Percentiles rank a stretch among this genome's conserved stretches.
phyloP scores from a whole-genome alignment of 257 asterid genomes.

The Cruciata laevipes region DNA sequence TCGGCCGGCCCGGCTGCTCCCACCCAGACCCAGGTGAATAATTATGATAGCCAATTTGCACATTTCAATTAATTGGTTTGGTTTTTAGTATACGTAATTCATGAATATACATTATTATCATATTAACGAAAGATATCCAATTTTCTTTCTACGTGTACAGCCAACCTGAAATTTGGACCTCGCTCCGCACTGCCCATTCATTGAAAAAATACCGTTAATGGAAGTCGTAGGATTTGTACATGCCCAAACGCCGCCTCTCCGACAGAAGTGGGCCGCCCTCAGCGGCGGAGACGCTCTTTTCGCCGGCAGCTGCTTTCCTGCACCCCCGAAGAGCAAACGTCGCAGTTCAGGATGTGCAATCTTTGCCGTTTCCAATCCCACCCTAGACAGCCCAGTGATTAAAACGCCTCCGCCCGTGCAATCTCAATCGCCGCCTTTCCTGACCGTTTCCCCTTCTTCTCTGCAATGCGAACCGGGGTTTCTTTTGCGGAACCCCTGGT shows the following conservation, averaged over 20 bases:
- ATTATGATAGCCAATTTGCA: too few relatives aligned
- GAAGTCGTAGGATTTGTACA: slow-evolving; percentile 39
- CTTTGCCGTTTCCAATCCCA: slow-evolving; percentile 31
- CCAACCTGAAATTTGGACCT: too few relatives aligned
- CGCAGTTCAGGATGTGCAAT: slow-evolving; percentile 11
- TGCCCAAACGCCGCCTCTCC: slow-evolving; percentile 25
- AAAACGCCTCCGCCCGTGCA: slow-evolving; percentile 11
- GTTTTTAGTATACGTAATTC: too few relatives aligned
- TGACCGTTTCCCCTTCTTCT: slow-evolving; percentile 45
- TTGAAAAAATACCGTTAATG: slow-evolving; percentile 21
- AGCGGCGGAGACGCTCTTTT: slow-evolving; percentile 17
- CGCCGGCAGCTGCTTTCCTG: slow-evolving; percentile 12
- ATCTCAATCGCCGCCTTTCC: slow-evolving; percentile 24
- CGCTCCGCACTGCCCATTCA: background rate
- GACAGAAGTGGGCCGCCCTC: slow-evolving; percentile 23
- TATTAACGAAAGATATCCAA: too few relatives aligned
- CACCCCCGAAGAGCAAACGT: background rate
- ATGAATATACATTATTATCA: too few relatives aligned
- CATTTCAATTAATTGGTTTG: too few relatives aligned
- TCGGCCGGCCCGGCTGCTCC: too few relatives aligned
- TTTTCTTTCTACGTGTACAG: too few relatives aligned
- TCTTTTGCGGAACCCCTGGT: slow-evolving; percentile 37
- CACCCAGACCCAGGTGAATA: too few relatives aligned
- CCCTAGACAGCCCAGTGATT: slow-evolving; percentile 21
- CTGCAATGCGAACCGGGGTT: slow-evolving; percentile 62